Evolutionary conservation across 169 alveolate genomes (phyloP).

Genomic region (Eimeria praecox): DNA sequence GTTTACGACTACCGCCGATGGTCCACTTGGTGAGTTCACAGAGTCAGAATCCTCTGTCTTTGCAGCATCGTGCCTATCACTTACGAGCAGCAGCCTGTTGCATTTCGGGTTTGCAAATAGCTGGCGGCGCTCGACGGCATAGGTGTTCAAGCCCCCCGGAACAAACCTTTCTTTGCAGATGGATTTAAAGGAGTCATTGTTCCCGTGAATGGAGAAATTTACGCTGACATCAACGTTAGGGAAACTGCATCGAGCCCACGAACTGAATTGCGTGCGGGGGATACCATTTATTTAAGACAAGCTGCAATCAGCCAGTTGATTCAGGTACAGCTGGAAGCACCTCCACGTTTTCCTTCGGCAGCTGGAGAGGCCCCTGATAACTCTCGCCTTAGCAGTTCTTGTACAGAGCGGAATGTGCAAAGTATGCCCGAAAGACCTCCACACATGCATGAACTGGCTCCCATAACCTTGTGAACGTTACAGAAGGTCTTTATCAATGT

Average conservation of each 20-base stretch:
- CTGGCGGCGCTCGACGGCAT: not conserved
- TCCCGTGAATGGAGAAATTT: slow-evolving; percentile 15
- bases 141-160: not conserved
- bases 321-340: slow-evolving; percentile 44
- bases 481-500: slow-evolving; percentile 38
- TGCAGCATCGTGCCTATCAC: not conserved
- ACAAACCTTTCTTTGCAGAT: not conserved
- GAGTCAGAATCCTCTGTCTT: not conserved
- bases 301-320: slow-evolving; percentile 40
- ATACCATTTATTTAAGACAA: slow-evolving; percentile 12
- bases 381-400: not conserved
- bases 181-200: slow-evolving; percentile 34
- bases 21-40: slow-evolving; percentile 4
- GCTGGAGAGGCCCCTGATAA: not conserved
- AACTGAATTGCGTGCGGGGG: not conserved
- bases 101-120: not conserved
- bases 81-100: not conserved
- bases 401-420: not conserved
- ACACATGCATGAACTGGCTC: not conserved
- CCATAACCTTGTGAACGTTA: not conserved
- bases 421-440: not conserved
- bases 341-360: not conserved
- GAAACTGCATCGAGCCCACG: not conserved
- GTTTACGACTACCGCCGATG: slow-evolving; percentile 51
- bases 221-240: slow-evolving; percentile 23